Conservation (phyloP, 1,284 basidiomycete species). For the Sanghuangporus baumii region DNA sequence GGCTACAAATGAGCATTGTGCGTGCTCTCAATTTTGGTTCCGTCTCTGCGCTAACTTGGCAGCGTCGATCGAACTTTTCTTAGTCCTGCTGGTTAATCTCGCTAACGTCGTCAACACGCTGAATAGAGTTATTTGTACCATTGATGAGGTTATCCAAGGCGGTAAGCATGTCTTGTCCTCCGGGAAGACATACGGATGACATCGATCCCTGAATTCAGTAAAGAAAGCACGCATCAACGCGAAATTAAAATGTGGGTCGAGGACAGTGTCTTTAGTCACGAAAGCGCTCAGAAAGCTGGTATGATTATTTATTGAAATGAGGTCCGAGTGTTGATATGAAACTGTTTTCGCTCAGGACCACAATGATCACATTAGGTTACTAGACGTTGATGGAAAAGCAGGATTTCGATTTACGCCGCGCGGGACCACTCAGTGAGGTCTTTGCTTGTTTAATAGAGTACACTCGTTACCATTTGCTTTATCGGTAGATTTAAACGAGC, state of each 20-base stretch:
- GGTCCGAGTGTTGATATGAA: not conserved
- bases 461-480: not conserved
- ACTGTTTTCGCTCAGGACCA: not conserved
- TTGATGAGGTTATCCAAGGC: not conserved
- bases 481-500: not conserved
- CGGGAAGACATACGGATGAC: not conserved
- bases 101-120: not conserved
- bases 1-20: not conserved
- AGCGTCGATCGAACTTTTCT: not conserved
- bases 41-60: not conserved
- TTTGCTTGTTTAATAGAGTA: not conserved
- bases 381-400: not conserved
- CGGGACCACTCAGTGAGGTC: not conserved
- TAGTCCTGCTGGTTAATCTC: not conserved
- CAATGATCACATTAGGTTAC: not conserved
- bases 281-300: not conserved
- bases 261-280: not conserved
- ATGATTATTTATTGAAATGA: not conserved
- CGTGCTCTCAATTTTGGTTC: not conserved
- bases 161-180: not conserved
- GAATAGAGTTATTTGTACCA: not conserved
- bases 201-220: not conserved
- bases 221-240: not conserved
- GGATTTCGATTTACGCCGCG: not conserved
- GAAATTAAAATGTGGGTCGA: not conserved